A percentile compares a stretch with the other conserved stretches of the same genome.
These are phyloP conservation scores for Chlorella sp. DNA, from an alignment of 139 green algal species.

Conservation along the genomic window DNA sequence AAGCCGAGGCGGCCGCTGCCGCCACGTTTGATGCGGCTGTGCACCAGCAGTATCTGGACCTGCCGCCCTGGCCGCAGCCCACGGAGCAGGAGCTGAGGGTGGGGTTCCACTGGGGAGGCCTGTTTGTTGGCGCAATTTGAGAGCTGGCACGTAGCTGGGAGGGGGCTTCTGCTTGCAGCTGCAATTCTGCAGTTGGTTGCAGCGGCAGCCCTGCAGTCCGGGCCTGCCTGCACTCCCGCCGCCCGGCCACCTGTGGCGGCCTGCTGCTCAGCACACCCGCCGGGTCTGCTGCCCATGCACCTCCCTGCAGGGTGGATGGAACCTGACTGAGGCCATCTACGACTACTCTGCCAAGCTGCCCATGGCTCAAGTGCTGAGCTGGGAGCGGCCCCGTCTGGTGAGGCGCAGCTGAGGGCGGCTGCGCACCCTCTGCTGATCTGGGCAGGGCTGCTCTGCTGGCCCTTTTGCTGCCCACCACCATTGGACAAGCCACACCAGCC, in stretches of 20 bases:
- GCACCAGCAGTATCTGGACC: slow-evolving; percentile 8
- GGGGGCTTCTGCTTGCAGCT: too few species aligned
- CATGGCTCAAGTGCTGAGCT: slow-evolving; percentile 28
- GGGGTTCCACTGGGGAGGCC: background rate
- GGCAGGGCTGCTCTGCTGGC: too few species aligned
- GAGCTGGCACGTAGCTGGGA: too few species aligned
- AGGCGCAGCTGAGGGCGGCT: background rate
- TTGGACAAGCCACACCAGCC: too few species aligned
- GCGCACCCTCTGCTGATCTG: too few species aligned
- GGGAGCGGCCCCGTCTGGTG: slow-evolving; percentile 43
- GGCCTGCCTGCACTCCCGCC: too few species aligned
- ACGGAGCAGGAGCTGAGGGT: slow-evolving; percentile 3
- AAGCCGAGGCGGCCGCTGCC: background rate
- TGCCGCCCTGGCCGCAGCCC: slow-evolving; percentile 2
- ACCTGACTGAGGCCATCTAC: slow-evolving; percentile 41
- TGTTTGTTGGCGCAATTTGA: too few species aligned
- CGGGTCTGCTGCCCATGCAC: too few species aligned
- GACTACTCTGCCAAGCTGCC: slow-evolving; percentile 40
- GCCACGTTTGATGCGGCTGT: background rate
- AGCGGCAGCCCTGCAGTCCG: too few species aligned
- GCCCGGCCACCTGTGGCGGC: too few species aligned
- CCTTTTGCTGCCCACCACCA: too few species aligned
- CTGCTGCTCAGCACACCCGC: background rate
- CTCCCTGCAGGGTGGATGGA: slow-evolving; percentile 33
- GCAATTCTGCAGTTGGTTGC: too few species aligned